A percentile compares a stretch with the other conserved stretches of the same genome.
phyloP scores from a whole-genome alignment of 148 eudicot genomes.

The Rhododendron ferrugineum region DNA sequence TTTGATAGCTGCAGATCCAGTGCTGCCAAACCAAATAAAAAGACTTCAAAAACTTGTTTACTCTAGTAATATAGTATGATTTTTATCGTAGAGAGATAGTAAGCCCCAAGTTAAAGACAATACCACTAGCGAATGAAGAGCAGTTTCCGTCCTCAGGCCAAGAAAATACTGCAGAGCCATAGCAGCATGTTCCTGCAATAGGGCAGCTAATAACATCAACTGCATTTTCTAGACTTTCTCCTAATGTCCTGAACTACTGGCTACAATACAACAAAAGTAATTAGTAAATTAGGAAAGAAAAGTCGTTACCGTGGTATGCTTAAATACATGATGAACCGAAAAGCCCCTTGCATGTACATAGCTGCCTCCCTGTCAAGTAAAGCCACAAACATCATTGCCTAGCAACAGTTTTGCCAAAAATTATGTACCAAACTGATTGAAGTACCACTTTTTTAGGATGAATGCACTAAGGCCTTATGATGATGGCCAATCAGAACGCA shows the following conservation, averaged over 20 bases:
- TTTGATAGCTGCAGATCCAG: constrained; percentile 74
- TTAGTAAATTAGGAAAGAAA: neutral
- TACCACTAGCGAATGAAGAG: constrained; percentile 66
- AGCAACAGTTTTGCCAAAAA: neutral
- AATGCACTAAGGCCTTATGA: neutral
- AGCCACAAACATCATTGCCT: constrained; percentile 8
- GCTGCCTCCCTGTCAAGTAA: constrained; percentile 70
- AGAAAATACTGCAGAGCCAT: constrained; percentile 78
- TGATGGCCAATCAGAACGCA: neutral
- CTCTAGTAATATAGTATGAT: too few species aligned
- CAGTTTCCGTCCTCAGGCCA: constrained; percentile 48
- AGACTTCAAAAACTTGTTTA: neutral
- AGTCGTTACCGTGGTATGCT: constrained; percentile 61
- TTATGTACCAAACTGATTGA: neutral
- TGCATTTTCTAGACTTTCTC: neutral
- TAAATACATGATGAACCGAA: constrained; percentile 63
- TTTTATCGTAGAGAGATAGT: neutral
- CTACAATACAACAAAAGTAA: neutral
- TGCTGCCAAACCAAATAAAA: constrained; percentile 37
- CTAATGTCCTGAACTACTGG: neutral
- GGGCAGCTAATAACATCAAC: neutral
- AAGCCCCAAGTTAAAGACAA: constrained; percentile 2
- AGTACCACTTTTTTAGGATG: neutral
- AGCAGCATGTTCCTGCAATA: constrained; percentile 72
- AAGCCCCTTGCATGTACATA: constrained; percentile 80